Conservation (phyloP, 2,329 filamentous ascomycete species). For the Helicocarpus griseus region DNA sequence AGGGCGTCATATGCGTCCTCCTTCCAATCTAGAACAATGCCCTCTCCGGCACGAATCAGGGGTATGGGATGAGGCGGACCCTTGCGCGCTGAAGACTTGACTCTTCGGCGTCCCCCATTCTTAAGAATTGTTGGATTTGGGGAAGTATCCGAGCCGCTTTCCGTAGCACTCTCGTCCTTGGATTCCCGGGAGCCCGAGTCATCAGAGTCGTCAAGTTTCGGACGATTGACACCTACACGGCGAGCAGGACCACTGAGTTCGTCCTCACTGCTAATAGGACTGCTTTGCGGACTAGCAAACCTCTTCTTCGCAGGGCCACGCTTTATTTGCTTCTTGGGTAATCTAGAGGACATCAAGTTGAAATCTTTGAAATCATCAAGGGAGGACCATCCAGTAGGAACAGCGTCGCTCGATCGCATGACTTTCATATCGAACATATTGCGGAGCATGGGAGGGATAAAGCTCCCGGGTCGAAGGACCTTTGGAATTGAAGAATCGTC, state of each 20-base stretch:
- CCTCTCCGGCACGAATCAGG: conserved; percentile 71
- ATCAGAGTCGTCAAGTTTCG: conserved; percentile 12
- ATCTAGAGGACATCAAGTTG: conserved; percentile 44
- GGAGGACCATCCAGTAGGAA: conserved; percentile 62
- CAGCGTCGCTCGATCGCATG: conserved; percentile 46
- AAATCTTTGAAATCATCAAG: conserved; percentile 51
- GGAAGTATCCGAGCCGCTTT: conserved; percentile 23
- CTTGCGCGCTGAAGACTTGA: not conserved
- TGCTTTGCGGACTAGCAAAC: conserved; percentile 12
- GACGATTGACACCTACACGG: conserved; percentile 8
- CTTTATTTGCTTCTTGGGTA: conserved; percentile 20
- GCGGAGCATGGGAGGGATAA: conserved; percentile 55
- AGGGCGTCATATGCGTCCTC: conserved; percentile 59
- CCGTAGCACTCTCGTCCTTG: conserved; percentile 20
- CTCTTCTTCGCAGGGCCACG: conserved; percentile 12
- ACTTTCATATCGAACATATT: conserved; percentile 71
- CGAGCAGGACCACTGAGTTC: conserved; percentile 18
- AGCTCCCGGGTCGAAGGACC: conserved; percentile 44
- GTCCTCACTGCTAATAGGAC: conserved; percentile 23
- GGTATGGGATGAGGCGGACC: conserved; percentile 26
- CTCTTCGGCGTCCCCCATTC: not conserved
- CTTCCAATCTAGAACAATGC: conserved; percentile 78
- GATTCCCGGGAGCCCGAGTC: conserved; percentile 14
- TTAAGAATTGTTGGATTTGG: conserved; percentile 2
- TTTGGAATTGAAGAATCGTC: conserved; percentile 12